phyloP scores from a whole-genome alignment of 2,329 filamentous ascomycete species.

The Trichoderma sp. region DNA sequence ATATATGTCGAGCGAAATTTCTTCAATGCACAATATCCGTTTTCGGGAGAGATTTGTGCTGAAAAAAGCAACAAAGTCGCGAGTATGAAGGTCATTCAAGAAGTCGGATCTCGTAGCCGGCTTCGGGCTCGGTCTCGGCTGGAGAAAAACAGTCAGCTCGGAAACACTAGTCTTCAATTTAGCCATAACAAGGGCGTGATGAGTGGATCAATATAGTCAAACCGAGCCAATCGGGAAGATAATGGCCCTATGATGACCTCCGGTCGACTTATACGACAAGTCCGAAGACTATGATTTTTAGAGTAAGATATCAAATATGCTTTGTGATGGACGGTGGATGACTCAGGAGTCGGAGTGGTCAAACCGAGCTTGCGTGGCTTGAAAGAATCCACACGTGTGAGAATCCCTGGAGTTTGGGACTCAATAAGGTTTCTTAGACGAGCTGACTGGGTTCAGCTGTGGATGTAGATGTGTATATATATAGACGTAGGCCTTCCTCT shows the following conservation, averaged over 20 bases:
- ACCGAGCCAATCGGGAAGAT: background rate
- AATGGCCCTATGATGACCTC: background rate
- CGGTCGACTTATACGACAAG: background rate
- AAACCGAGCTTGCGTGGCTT: background rate
- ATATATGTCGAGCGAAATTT: background rate
- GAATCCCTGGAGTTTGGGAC: background rate
- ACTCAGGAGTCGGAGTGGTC: background rate
- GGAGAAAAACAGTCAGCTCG: constrained; percentile 20
- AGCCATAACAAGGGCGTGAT: background rate
- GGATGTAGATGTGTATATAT: background rate
- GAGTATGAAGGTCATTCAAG: background rate
- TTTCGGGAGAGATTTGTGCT: background rate
- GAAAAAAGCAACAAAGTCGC: background rate
- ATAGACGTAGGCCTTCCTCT: background rate
- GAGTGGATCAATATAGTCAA: background rate
- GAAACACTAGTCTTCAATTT: background rate
- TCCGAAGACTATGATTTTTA: background rate
- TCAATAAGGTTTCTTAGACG: background rate
- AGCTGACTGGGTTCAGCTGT: background rate
- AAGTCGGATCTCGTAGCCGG: background rate
- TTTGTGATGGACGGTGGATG: background rate
- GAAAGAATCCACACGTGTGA: background rate
- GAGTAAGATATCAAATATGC: background rate
- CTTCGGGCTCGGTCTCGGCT: constrained; percentile 32
- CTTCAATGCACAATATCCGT: background rate